Percentiles rank a stretch among this genome's conserved stretches.
Conservation (phyloP, 2,329 filamentous ascomycete genomes). For the Trichophyton verrucosum region DNA sequence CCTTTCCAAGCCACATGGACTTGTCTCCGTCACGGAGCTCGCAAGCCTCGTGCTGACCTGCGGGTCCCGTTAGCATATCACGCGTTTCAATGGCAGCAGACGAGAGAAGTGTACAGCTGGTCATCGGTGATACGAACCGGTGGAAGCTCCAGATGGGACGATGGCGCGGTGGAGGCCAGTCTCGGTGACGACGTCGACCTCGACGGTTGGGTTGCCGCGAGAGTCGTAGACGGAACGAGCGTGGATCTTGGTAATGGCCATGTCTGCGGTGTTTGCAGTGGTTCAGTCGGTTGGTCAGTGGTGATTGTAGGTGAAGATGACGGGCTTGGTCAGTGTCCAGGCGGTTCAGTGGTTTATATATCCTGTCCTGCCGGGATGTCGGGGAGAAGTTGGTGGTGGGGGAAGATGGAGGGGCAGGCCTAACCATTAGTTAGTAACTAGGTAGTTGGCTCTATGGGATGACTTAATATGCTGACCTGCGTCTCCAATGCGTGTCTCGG, state of each 20-base stretch:
- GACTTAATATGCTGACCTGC: slow-evolving; percentile 2
- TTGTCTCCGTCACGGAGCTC: slow-evolving; percentile 88
- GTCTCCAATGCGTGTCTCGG: neutral
- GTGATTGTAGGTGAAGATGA: neutral
- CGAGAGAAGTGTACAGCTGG: neutral
- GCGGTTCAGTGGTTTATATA: neutral
- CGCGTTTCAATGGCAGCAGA: neutral
- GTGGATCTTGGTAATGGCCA: slow-evolving; percentile 85
- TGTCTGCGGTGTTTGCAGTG: slow-evolving; percentile 28
- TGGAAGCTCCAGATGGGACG: slow-evolving; percentile 92
- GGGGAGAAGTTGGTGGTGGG: slow-evolving; percentile 5
- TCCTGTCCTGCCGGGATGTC: neutral
- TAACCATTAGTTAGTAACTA: no score
- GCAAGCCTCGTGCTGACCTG: slow-evolving; percentile 79
- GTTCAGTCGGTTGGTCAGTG: slow-evolving; percentile 9
- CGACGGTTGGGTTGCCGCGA: slow-evolving; percentile 93
- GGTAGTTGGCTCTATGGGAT: no score
- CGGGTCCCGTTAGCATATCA: slow-evolving; percentile 2
- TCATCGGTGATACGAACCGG: slow-evolving; percentile 47
- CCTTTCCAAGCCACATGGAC: slow-evolving; percentile 74
- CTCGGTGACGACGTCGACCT: slow-evolving; percentile 94
- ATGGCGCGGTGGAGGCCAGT: slow-evolving; percentile 95
- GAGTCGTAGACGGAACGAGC: slow-evolving; percentile 97
- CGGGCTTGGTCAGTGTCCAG: neutral
- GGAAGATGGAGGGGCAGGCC: neutral